Percentiles rank a stretch among this genome's conserved stretches.
These are phyloP conservation scores for Draba incana DNA, from an alignment of 345 rosid species.

Conservation along the genomic window DNA sequence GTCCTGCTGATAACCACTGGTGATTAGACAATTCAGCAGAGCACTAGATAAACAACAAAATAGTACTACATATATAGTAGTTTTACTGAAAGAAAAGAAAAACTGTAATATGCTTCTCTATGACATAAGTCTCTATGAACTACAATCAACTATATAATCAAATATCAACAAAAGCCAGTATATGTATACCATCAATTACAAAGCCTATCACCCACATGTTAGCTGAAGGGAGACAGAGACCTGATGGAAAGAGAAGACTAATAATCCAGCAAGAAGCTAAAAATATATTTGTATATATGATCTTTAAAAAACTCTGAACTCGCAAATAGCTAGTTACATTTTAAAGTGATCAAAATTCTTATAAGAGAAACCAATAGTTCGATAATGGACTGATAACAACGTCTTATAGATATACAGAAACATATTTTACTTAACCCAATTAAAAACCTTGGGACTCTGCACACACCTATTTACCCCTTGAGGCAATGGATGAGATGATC, in stretches of 20 bases:
- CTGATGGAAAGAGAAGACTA: constrained; percentile 15
- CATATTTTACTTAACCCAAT: constrained; percentile 61
- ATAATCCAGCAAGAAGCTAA: background rate
- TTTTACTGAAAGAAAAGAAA: constrained; percentile 3
- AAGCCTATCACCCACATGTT: constrained; percentile 23
- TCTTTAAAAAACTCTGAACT: constrained; percentile 26
- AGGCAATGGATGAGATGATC: constrained; percentile 76
- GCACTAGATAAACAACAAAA: constrained; percentile 18
- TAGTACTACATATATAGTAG: background rate
- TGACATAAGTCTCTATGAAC: background rate
- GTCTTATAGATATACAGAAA: constrained; percentile 55
- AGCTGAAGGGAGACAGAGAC: constrained; percentile 11
- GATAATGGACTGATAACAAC: constrained; percentile 37
- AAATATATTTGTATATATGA: constrained; percentile 1
- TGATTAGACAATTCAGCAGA: constrained; percentile 12
- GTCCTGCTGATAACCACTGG: constrained; percentile 14
- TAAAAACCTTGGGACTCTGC: constrained; percentile 81
- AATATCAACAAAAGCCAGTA: constrained; percentile 8
- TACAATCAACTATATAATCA: background rate
- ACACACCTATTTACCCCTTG: constrained; percentile 99
- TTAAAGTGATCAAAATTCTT: constrained; percentile 40
- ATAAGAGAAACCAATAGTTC: constrained; percentile 36
- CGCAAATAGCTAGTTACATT: constrained; percentile 47
- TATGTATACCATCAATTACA: constrained; percentile 27
- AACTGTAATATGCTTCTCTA: background rate